phyloP scores from a whole-genome alignment of 1,284 basidiomycete genomes.

The Quambalaria eucalypti region DNA sequence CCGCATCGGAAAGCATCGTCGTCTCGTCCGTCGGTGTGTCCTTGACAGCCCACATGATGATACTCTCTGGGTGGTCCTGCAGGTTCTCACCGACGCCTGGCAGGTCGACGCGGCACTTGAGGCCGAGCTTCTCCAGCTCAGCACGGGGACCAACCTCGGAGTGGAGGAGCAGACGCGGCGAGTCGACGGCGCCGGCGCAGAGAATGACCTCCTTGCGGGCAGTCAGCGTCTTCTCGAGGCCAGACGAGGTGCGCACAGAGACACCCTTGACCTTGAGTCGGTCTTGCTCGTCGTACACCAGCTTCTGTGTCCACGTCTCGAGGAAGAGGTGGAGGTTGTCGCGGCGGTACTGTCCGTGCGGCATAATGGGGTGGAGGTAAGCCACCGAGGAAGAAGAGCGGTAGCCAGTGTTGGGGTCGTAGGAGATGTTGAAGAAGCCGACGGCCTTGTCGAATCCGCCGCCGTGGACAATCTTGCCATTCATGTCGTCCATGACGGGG shows the following conservation, averaged over 20 bases:
- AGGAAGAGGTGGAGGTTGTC: conserved; percentile 47
- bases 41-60: conserved; percentile 45
- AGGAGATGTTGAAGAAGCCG: conserved; percentile 47
- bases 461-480: conserved; percentile 40
- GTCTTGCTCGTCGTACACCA: conserved; percentile 27
- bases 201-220: conserved; percentile 43
- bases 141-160: conserved; percentile 53
- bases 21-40: conserved; percentile 42
- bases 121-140: conserved; percentile 49
- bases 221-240: conserved; percentile 30
- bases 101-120: conserved; percentile 50
- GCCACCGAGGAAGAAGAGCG: conserved; percentile 43
- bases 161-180: conserved; percentile 53
- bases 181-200: conserved; percentile 49
- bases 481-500: conserved; percentile 41
- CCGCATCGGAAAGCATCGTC: conserved; percentile 47
- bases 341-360: conserved; percentile 35
- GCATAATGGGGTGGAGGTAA: conserved; percentile 48
- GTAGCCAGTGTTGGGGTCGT: conserved; percentile 44
- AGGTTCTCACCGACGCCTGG: conserved; percentile 55
- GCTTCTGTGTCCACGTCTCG: conserved; percentile 44
- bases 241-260: conserved; percentile 30
- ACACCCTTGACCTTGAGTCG: conserved; percentile 28
- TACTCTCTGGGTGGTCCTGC: conserved; percentile 52
- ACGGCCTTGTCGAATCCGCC: conserved; percentile 40